Evolutionary conservation across 75 land plant genomes (phyloP).

Genomic region (Azolla pinnata): DNA sequence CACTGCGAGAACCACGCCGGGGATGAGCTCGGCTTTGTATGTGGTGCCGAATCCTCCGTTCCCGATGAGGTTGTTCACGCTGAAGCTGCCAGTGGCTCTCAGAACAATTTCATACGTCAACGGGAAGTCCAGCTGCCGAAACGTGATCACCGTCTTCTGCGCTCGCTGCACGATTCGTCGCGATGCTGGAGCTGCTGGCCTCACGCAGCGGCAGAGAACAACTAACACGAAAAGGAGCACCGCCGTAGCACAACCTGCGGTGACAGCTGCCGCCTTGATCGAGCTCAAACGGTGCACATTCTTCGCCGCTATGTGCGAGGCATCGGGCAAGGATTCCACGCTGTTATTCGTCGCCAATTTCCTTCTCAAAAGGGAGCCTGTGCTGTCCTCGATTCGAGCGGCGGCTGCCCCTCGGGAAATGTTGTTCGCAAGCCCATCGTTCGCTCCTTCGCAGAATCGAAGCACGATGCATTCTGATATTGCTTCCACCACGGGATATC

Average conservation of each 20-base stretch:
- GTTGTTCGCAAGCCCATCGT: conserved; percentile 5
- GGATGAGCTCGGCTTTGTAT: conserved; percentile 62
- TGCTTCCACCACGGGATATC: conserved; percentile 25
- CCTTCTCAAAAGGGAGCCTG: not conserved
- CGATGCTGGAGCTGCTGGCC: conserved; percentile 23
- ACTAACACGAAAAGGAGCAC: conserved; percentile 33
- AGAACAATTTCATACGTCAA: conserved; percentile 57
- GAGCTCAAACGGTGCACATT: conserved; percentile 16
- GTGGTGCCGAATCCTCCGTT: conserved; percentile 81
- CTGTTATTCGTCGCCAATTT: not conserved
- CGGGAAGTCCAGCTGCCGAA: conserved; percentile 39
- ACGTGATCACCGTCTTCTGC: conserved; percentile 33
- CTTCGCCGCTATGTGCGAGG: not conserved
- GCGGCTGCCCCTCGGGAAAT: conserved; percentile 12
- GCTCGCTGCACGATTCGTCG: conserved; percentile 14
- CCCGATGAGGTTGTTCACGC: conserved; percentile 51
- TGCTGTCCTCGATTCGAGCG: not conserved
- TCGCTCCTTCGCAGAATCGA: conserved; percentile 5
- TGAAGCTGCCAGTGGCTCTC: conserved; percentile 55
- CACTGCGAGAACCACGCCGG: conserved; percentile 60
- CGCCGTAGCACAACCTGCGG: conserved; percentile 33
- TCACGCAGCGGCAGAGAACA: conserved; percentile 27
- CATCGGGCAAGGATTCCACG: not conserved
- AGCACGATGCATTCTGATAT: too few species aligned
- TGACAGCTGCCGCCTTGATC: conserved; percentile 35